These are phyloP conservation scores for Chloris gayana DNA, from an alignment of 176 grass and related monocot genomes.

Conservation along the genomic window DNA sequence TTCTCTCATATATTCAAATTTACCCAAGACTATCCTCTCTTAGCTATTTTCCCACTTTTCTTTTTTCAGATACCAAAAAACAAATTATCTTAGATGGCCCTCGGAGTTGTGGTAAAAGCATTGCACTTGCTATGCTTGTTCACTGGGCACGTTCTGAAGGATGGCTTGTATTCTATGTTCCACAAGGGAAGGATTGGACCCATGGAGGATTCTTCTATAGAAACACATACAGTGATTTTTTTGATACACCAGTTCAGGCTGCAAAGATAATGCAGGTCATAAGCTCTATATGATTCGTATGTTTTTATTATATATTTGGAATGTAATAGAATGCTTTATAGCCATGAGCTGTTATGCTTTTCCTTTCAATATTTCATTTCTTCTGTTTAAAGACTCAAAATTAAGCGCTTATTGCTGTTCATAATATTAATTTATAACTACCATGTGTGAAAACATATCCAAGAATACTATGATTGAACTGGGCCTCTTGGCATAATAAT, in stretches of 20 bases:
- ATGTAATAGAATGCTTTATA: background rate
- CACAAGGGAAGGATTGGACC: conserved; percentile 87
- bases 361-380: background rate
- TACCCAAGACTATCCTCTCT: conserved; percentile 2
- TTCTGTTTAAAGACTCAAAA: background rate
- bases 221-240: conserved; percentile 69
- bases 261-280: conserved; percentile 74
- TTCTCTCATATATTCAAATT: background rate
- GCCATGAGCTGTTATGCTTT: background rate
- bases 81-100: conserved; percentile 97
- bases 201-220: conserved; percentile 96
- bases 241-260: conserved; percentile 85
- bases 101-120: conserved; percentile 85
- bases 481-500: background rate
- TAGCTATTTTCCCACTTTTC: conserved; percentile 10
- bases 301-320: conserved; percentile 21
- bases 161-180: conserved; percentile 98
- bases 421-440: background rate
- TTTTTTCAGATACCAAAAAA: conserved; percentile 65
- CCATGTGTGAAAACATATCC: background rate
- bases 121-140: conserved; percentile 95
- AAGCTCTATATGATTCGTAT: conserved; percentile 13
- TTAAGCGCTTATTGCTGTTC: background rate
- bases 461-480: background rate
- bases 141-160: conserved; percentile 95